Base-by-base conservation (phyloP, 1,139 yeast genomes). In the Nakaseomyces glabratus region DNA sequence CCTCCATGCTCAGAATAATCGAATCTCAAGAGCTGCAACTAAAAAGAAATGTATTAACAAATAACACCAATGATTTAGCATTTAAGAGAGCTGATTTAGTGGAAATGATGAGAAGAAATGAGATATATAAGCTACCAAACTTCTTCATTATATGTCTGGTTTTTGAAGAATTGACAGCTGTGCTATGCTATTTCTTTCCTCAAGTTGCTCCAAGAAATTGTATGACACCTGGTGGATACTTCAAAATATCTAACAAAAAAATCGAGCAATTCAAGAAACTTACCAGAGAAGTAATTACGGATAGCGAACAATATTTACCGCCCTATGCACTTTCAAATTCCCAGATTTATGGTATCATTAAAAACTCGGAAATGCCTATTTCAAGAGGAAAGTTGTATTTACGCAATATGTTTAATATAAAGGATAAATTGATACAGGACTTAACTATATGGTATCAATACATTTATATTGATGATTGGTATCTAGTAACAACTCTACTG, bases 391-490 rank as follows among this genome's bases (percentile, higher is more conserved):
- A 46, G 37, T 21, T 49, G 13, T 31, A 11, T 3, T 11, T 47
- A 2, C 50, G 45, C 35, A 35, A 41, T 11, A 21, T 32, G 20
- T 37, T 43, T 13, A 37, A 39, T 14, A 45, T 46, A 20, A 44
- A 40, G 24, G 26, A 33, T 4, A 37, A 39, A 18, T 43, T 48
- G 3, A 37, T 43, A 10, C 45, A 51, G 25, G 24, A 39, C 2
- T 28, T 53, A 16, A 36, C 37, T 17, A 34, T 34, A 6, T 33
- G 45, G 14, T 44, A 49, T 28, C 57, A 55, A 34, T 51, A 50
- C 29, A 24, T 48, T 12, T 40, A 47, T 17, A 41, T 55, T 18
- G 59, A 55, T 35, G 59, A 55, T 37, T 51, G 58, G 52, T 20
- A 51, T 4, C 36, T 52, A 13, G 22, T 55, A 14, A 42, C 40